Base-by-base conservation (phyloP, 176 grass and related monocot genomes). In the Bothriochloa decipiens region DNA sequence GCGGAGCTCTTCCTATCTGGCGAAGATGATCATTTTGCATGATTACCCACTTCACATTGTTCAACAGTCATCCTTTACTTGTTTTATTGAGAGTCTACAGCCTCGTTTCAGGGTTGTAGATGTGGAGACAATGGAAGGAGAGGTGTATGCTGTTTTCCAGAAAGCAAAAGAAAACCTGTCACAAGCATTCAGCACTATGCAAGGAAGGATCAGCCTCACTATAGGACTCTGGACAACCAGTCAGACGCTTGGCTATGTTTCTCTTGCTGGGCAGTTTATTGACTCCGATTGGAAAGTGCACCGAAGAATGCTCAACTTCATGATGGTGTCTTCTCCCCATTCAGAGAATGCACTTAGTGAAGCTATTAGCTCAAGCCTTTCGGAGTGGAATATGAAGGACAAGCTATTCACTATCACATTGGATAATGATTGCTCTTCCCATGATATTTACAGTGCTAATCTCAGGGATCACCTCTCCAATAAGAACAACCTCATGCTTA, bases 391-490 rank as follows among this genome's bases (percentile, higher is more conserved):
- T 33, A 90, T 97, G 87, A 97, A 94, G 75, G 89, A 91, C 28
- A 92, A 74, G 76, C 66, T 97, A 73, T 97, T 97, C 85, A 97
- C 91, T 60, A 90, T 97, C 78, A 97, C 94, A 33, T 74, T 97
- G 58, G 94, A 97, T 86, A 97, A 94, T 12, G 87, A 97, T 74
- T 94, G 83, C 85, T 97, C 94, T 13, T 97, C 94, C 17, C 94
- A 97, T 83, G 94, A 97, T 72, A 97, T 97, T 55, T 97, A 97
- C 85, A 97, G 94, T 91, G 94, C 94, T 77, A 97, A 97, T 60
- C 85, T 97, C 29, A 85, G 89, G 79, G 89, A 94, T 20, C 86
- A 92, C 78, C 91, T 94, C 33, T 92, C 87, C 70, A 97, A 87
- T 58, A 97, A 97, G 87, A 87, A 94, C 81, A 92, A 87, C 16